Evolutionary conservation across 345 rosid genomes (phyloP), one percentile per base, ranked within the genome.

Genomic region (Gossypium turneri): DNA sequence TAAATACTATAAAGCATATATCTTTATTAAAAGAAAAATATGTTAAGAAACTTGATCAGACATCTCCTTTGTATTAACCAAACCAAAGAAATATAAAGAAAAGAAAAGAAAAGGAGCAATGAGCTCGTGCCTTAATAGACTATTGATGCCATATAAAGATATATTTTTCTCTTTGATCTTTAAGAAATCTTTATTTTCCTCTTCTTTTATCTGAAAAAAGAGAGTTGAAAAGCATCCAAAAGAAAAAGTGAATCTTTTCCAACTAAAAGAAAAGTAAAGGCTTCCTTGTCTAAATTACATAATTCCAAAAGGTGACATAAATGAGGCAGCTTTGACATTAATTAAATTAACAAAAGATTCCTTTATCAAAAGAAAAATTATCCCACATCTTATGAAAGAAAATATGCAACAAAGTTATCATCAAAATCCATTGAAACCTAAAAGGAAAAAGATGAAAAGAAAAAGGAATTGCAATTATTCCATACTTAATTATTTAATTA

Each of bases 211-310:
- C 75, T 73, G 13, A 73, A 84, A 86, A 80, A 87, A 73, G 81
- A 73, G 22, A 17, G 58, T 53, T 86, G 55, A 19, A 86, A 89
- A 87, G 92, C 92, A 83, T 73, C 88, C 88, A 59, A 82, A 85
- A 88, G 79, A 78, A 82, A 88, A 89, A 85, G 89, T 76, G 81
- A 56, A 56, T 8, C 1, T 89, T 83, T 74, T 81, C 76, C 50
- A 74, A 76, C 68, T 38, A 81, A 72, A 51, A 77, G 80, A 67
- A 81, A 81, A 9, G 77, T 79, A 88, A 88, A 79, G 73, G 81
- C 84, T 77, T 74, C 79, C 81, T 80, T 87, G 79, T 83, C 84
- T 70, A 68, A 76, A 80, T 86, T 78, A 80, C 85, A 60, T 24
- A 80, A 67, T 75, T 70, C 63, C 67, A 76, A 80, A 78, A 29